Percentiles rank a stretch among this genome's conserved stretches.
Evolutionary conservation across 1,139 yeast species (phyloP).

Genomic region (Saccharomyces hybrid): DNA sequence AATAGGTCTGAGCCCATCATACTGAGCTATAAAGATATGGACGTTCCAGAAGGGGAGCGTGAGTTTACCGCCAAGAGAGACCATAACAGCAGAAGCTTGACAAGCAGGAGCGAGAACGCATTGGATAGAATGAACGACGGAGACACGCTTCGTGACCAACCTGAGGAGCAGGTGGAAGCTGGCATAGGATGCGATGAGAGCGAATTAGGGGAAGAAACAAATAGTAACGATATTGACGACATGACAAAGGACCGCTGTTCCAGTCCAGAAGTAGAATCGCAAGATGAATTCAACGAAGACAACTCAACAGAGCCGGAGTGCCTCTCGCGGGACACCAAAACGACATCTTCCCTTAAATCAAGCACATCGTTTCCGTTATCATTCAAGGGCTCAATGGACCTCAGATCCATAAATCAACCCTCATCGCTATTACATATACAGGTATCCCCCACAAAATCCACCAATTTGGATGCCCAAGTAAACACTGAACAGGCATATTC

Average conservation of each 20-base stretch:
- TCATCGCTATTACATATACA: constrained; percentile 13
- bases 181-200: neutral
- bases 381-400: neutral
- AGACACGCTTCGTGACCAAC: neutral
- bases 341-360: neutral
- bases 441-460: constrained; percentile 21
- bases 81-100: neutral
- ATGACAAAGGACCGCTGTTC: neutral
- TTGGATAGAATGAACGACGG: neutral
- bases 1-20: constrained; percentile 15
- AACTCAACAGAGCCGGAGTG: neutral
- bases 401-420: neutral
- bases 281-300: neutral
- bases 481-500: constrained; percentile 28
- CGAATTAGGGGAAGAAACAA: neutral
- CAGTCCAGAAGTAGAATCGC: neutral
- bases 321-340: neutral
- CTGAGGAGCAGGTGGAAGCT: neutral
- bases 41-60: neutral
- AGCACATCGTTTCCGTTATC: neutral
- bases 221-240: neutral
- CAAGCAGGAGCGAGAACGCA: neutral
- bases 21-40: neutral
- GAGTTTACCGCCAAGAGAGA: neutral
- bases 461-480: constrained; percentile 16